Base-by-base conservation (phyloP, 352 stramenopile species). In the Pythium phragmiticola region DNA sequence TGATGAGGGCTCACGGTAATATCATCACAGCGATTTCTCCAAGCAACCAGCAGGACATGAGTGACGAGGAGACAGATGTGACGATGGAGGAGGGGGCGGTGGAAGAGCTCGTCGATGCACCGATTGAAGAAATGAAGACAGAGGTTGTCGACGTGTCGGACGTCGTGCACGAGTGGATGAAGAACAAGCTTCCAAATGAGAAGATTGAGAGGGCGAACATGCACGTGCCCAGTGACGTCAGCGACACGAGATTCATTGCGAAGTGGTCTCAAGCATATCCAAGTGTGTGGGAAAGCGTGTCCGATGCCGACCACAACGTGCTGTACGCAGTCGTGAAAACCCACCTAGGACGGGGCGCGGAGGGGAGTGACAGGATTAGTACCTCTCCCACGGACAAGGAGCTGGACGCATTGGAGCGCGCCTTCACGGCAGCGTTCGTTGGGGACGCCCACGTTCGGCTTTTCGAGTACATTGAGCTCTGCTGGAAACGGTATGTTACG, bases 131-230 rank as follows among this genome's bases (percentile, higher is more conserved):
- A 17, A 12, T n/a, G 17, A 26, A n/a, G 43, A 1, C 23, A 23
- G 49, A 19, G 28, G n/a, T 21, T 26, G 42, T 61, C 7, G 54
- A 61, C 54, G n/a, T 45, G 16, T 52, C 54, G 54, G 54, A 53
- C 26, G 4, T 37, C 42, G 54, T 61, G 34, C 52, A 43, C 17
- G 23, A 51, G 17, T 61, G 54, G 54, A 28, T 61, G 14, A 6
- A 13, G 39, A 43, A 33, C 8, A 7, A 2, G 17, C 30, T 33
- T 28, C 34, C 26, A 9, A 7, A 17, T 13, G 39, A 16, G 17
- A 2, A 12, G 16, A n/a, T 52, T 8, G 42, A 17, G 52, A 30
- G 26, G 26, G 26, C 4, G 26, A 5, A 30, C 26, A 30, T 30
- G 26, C 26, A 5, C 26, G 26, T 30, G 26, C 26, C 26, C 26